phyloP scores from a whole-genome alignment of 306 rosid species.

The Castanospermum australe region DNA sequence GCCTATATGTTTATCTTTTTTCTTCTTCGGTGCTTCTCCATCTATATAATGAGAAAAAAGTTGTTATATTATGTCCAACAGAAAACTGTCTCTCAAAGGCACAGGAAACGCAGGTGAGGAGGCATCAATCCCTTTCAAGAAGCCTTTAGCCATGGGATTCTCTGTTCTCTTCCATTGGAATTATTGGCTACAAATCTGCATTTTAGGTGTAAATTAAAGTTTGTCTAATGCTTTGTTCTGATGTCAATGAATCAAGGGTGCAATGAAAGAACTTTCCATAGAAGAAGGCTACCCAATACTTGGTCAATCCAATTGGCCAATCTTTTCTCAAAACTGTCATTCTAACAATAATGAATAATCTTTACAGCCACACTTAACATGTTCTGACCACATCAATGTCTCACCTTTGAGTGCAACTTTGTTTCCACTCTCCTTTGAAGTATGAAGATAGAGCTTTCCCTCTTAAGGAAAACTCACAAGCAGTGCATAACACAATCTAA shows the following conservation, averaged over 20 bases:
- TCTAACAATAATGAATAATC: not conserved
- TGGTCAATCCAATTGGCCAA: not conserved
- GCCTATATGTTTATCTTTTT: not conserved
- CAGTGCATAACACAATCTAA: conserved; percentile 24
- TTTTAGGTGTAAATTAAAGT: not conserved
- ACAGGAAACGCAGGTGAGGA: not conserved
- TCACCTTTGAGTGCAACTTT: not conserved
- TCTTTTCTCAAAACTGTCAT: not conserved
- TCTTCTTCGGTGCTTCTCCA: not conserved
- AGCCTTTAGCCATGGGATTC: not conserved
- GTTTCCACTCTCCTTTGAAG: not conserved
- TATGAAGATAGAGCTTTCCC: not conserved
- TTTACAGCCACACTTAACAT: not conserved
- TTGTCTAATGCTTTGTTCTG: not conserved
- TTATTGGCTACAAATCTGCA: not conserved
- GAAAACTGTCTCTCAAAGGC: not conserved
- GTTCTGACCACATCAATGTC: not conserved
- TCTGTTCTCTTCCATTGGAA: not conserved
- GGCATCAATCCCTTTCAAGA: not conserved
- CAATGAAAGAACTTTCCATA: not conserved
- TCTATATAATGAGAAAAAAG: not conserved
- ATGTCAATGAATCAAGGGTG: not conserved
- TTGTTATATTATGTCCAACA: not conserved
- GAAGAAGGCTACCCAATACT: not conserved
- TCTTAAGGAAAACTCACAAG: conserved; percentile 2